phyloP scores from a whole-genome alignment of 805 yeast genomes.

The Teunomyces stri region DNA sequence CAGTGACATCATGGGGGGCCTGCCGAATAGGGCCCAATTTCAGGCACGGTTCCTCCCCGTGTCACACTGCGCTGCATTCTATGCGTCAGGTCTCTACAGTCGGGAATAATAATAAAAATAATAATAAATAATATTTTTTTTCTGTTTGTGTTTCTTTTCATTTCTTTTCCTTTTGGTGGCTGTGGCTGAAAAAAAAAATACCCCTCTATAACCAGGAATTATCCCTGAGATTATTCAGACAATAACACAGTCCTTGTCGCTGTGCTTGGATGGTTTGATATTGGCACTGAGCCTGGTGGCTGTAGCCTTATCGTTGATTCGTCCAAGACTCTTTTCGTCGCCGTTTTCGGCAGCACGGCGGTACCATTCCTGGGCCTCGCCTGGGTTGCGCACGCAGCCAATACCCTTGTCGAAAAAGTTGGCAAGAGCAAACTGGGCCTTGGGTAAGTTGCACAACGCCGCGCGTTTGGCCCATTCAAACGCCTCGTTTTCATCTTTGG shows the following conservation, averaged over 20 bases:
- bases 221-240: not conserved
- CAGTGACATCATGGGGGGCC: not conserved
- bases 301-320: slow-evolving; percentile 31
- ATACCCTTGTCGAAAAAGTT: slow-evolving; percentile 84
- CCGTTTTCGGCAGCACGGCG: slow-evolving; percentile 64
- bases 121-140: no score
- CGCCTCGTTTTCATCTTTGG: slow-evolving; percentile 78
- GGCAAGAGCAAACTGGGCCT: slow-evolving; percentile 84
- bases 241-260: slow-evolving; percentile 3
- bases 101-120: no score
- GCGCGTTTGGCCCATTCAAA: slow-evolving; percentile 93
- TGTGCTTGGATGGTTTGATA: slow-evolving; percentile 12
- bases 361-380: slow-evolving; percentile 72
- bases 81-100: no score
- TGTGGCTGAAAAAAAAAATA: not conserved
- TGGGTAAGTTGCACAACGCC: slow-evolving; percentile 68
- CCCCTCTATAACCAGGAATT: not conserved
- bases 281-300: slow-evolving; percentile 30
- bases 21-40: not conserved
- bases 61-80: no score
- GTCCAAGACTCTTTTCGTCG: slow-evolving; percentile 35
- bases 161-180: no score
- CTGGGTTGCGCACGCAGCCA: slow-evolving; percentile 65
- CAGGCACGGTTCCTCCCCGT: no score
- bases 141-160: no score